A percentile compares a stretch with the other conserved stretches of the same genome.
These are phyloP conservation scores for Peronospora tabacina DNA, from an alignment of 352 stramenopile species.

Conservation along the genomic window DNA sequence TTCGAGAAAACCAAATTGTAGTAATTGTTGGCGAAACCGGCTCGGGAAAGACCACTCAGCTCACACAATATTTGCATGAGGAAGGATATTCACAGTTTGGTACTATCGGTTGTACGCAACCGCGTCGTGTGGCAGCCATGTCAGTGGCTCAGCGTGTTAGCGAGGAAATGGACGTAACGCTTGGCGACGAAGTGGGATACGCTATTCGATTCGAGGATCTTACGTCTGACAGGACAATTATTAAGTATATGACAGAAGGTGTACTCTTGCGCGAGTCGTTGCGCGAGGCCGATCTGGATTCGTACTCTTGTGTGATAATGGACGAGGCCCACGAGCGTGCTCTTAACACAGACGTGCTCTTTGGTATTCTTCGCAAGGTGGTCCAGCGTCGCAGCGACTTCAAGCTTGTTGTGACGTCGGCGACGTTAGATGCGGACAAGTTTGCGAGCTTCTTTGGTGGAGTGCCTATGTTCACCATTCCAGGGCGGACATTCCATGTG, in stretches of 20 bases:
- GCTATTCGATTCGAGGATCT: conserved; percentile 94
- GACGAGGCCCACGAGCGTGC: conserved; percentile 93
- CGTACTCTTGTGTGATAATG: conserved; percentile 89
- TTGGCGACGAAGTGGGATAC: conserved; percentile 89
- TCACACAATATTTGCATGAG: conserved; percentile 93
- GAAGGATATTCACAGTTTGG: conserved; percentile 86
- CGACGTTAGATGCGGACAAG: conserved; percentile 95
- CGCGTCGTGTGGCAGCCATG: conserved; percentile 97
- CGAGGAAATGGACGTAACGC: conserved; percentile 92
- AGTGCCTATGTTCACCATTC: conserved; percentile 97
- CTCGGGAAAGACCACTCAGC: conserved; percentile 96
- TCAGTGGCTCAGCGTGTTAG: conserved; percentile 97
- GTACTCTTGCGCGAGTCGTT: conserved; percentile 91
- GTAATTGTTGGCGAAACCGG: conserved; percentile 98
- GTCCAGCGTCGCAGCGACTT: conserved; percentile 85
- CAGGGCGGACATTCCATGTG: conserved; percentile 79
- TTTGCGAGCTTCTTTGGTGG: conserved; percentile 97
- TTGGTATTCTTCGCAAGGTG: conserved; percentile 90
- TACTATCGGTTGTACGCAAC: conserved; percentile 95
- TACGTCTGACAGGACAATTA: conserved; percentile 90
- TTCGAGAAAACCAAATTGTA: conserved; percentile 97
- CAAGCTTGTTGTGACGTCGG: conserved; percentile 90
- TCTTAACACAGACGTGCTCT: conserved; percentile 92
- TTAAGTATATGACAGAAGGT: conserved; percentile 96
- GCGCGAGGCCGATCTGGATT: conserved; percentile 78